Evolutionary conservation across 2,329 filamentous ascomycete genomes (phyloP), one percentile per base, ranked within the genome.

Genomic region (Taxawa tesnikishii): DNA sequence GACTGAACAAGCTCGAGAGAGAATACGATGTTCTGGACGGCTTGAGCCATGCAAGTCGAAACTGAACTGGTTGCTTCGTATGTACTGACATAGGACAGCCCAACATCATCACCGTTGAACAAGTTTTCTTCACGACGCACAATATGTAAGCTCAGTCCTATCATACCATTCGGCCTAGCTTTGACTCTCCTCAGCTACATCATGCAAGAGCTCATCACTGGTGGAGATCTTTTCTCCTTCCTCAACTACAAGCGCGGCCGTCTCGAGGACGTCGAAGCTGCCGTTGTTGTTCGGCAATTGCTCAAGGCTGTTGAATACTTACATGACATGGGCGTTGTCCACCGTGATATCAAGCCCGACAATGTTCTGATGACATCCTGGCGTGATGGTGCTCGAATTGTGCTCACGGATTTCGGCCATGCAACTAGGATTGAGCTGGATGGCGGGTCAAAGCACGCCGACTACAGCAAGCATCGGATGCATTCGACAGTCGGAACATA

Each of bases 401-500:
- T 77, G 2, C 55, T 78, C 26, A 72, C 70, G 1, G 73, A 77
- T 46, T 78, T 78, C 44, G 73, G 73, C 6, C 65, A 66, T 41
- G 65, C 71, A 2, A 61, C 62, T 24, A 53, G 46, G n/a, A 34
- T 63, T n/a, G n/a, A n/a, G n/a, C n/a, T n/a, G n/a, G n/a, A n/a
- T n/a, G n/a, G n/a, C n/a, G n/a, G 36, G 24, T 7, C 41, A 35
- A 42, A 23, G 29, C 27, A 28, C 42, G 43, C 12, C 42, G 38
- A 15, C 44, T 25, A 18, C 28, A 37, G 11, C 43, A 11, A 24
- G 10, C 28, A 48, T 37, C 57, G 70, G 8, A 75, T 75, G 70
- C 60, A 60, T 14, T 65, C 68, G 1, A 34, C 62, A 3, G 62
- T 68, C 5, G 73, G 73, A 3, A 77, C 73, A 0, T 38, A 55